Conservation (phyloP, 805 yeast genomes). For the Alloascoidea africana region DNA sequence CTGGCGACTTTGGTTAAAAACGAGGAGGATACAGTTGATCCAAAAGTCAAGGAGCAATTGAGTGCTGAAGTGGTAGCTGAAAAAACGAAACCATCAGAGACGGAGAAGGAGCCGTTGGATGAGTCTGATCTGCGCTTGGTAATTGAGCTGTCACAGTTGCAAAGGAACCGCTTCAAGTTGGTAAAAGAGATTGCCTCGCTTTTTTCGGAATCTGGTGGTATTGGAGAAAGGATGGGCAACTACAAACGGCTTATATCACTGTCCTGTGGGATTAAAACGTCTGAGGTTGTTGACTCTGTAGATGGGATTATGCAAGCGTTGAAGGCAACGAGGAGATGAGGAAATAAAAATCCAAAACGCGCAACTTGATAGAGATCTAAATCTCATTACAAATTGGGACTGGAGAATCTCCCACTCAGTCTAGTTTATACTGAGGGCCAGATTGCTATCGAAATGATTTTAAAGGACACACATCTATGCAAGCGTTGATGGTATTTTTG, state of each 20-base stretch:
- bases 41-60: no score
- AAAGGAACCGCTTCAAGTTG: constrained; percentile 24
- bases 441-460: no score
- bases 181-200: constrained; percentile 23
- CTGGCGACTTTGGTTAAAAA: constrained; percentile 42
- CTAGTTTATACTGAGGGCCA: no score
- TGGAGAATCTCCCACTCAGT: no score
- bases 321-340: no score
- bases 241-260: constrained; percentile 65
- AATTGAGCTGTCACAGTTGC: constrained; percentile 34
- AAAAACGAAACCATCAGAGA: not conserved
- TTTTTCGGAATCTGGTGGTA: constrained; percentile 16
- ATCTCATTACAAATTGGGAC: no score
- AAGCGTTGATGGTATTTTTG: no score
- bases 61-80: not conserved
- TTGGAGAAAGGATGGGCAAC: constrained; percentile 49
- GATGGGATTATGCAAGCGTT: constrained; percentile 56
- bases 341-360: no score
- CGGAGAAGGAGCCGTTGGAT: constrained; percentile 3
- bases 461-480: no score
- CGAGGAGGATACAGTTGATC: constrained; percentile 33
- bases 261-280: constrained; percentile 63
- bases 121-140: constrained; percentile 16
- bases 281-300: constrained; percentile 66
- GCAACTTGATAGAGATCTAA: no score